Evolutionary conservation across 129 eudicot genomes (phyloP).

Genomic region (Mikania micrantha): DNA sequence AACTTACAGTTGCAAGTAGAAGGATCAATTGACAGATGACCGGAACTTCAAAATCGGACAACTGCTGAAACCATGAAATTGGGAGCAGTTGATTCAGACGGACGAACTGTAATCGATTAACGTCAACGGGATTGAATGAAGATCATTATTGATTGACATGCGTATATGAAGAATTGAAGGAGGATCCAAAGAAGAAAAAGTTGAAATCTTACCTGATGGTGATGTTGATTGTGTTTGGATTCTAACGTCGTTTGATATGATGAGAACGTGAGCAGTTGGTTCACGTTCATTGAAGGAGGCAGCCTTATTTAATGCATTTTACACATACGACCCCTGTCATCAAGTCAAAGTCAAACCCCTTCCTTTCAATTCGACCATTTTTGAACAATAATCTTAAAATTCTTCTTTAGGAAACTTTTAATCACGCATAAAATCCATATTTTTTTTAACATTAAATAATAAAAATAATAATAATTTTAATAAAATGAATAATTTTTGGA

Average conservation of each 20-base stretch:
- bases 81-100: not conserved
- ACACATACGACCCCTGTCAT: not conserved
- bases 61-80: not conserved
- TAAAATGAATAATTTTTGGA: too few species aligned
- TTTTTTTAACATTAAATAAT: too few species aligned
- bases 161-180: not conserved
- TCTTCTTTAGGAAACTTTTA: too few species aligned
- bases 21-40: not conserved
- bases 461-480: too few species aligned
- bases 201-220: not conserved
- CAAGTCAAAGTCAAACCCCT: slow-evolving; percentile 13
- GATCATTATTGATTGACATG: too few species aligned
- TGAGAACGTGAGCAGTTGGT: not conserved
- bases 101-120: slow-evolving; percentile 3
- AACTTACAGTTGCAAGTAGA: not conserved
- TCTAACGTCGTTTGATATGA: not conserved
- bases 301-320: not conserved
- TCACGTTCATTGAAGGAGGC: not conserved
- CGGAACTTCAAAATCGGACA: slow-evolving; percentile 6
- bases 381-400: not conserved
- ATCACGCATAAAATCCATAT: too few species aligned
- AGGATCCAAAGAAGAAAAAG: not conserved
- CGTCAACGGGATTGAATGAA: not conserved
- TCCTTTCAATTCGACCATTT: not conserved
- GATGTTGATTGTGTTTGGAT: too few species aligned